These are phyloP conservation scores for Lenwebbia sp. DNA, from an alignment of 345 rosid species.

Conservation along the genomic window DNA sequence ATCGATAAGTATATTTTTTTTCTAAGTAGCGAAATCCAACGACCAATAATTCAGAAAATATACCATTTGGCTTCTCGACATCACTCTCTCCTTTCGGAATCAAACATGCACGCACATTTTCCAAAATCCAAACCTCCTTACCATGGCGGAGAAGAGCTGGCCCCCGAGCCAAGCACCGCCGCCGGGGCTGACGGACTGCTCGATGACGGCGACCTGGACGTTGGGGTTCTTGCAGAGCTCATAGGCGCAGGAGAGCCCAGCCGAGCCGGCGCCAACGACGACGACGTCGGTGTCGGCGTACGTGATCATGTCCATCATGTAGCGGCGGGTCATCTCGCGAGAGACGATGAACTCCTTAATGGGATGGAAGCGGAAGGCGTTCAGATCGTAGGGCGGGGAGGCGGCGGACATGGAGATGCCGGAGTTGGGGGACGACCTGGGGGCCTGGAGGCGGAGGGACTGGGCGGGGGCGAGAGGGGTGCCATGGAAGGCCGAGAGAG, in stretches of 20 bases:
- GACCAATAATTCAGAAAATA: background rate
- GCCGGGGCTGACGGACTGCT: slow-evolving; percentile 54
- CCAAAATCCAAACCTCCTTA: background rate
- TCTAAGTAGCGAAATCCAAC: background rate
- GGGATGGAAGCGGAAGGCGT: slow-evolving; percentile 21
- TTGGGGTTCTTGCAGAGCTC: slow-evolving; percentile 38
- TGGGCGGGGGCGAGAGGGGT: slow-evolving; percentile 9
- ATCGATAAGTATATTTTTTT: background rate
- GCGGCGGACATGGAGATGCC: slow-evolving; percentile 11
- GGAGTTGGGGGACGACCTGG: background rate
- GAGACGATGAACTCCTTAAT: slow-evolving; percentile 31
- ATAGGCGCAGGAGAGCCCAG: slow-evolving; percentile 35
- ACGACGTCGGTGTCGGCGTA: slow-evolving; percentile 37
- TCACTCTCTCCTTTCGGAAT: background rate
- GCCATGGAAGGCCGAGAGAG: slow-evolving; percentile 13
- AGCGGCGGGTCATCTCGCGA: slow-evolving; percentile 31
- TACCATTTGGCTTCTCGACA: background rate
- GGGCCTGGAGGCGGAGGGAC: slow-evolving; percentile 3
- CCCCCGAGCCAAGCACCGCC: slow-evolving; percentile 67
- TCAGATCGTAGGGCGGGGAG: slow-evolving; percentile 16
- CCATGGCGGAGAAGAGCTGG: slow-evolving; percentile 52
- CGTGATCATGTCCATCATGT: slow-evolving; percentile 35
- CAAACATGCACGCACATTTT: background rate
- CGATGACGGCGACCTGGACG: slow-evolving; percentile 29
- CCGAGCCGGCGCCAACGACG: slow-evolving; percentile 35